A percentile compares a stretch with the other conserved stretches of the same genome.
Evolutionary conservation across 306 rosid species (phyloP).

Genomic region (Castanea crenata): DNA sequence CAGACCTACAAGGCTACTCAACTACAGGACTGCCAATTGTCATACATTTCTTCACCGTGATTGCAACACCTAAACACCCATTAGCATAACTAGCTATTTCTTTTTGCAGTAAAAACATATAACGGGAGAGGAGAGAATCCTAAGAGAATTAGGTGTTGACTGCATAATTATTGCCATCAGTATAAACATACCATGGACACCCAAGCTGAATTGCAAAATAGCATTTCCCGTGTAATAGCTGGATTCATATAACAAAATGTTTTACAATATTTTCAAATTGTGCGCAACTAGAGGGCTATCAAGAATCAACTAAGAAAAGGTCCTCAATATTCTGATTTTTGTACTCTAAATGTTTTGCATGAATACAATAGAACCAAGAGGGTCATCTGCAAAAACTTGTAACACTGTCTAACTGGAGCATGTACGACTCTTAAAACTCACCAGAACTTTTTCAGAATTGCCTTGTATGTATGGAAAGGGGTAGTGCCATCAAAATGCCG

Average conservation of each 20-base stretch:
- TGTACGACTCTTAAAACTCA: background rate
- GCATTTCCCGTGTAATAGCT: background rate
- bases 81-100: background rate
- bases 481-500: slow-evolving; percentile 59
- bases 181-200: background rate
- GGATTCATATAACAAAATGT: background rate
- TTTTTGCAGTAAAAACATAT: background rate
- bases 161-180: background rate
- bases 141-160: background rate
- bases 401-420: background rate
- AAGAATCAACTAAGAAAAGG: background rate
- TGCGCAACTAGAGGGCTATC: background rate
- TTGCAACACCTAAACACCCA: background rate
- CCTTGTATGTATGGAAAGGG: background rate
- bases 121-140: background rate
- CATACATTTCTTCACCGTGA: background rate
- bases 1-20: no score
- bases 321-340: background rate
- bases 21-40: no score
- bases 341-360: no score
- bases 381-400: background rate
- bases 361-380: background rate
- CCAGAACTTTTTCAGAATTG: background rate
- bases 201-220: background rate
- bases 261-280: background rate